A percentile compares a stretch with the other conserved stretches of the same genome.
Conservation (phyloP, 352 stramenopile genomes). For the Aphanomyces euteiches region DNA sequence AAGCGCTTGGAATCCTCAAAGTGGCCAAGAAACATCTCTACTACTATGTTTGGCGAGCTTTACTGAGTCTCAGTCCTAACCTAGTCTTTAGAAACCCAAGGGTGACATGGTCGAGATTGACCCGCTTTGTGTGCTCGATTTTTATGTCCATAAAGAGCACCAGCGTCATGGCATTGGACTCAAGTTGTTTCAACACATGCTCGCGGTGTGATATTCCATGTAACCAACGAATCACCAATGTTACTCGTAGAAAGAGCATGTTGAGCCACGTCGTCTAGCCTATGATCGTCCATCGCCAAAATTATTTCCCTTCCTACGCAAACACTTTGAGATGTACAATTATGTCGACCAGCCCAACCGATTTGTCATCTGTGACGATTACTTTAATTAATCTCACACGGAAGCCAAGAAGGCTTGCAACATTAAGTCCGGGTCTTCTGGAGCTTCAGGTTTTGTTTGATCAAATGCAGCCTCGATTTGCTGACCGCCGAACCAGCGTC, state of each 20-base stretch:
- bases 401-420: conserved; percentile 76
- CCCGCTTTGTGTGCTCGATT: conserved; percentile 73
- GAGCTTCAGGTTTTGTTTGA: conserved; percentile 48
- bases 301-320: conserved; percentile 69
- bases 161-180: conserved; percentile 63
- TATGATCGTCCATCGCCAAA: conserved; percentile 82
- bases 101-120: conserved; percentile 70
- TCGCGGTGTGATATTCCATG: conserved; percentile 37
- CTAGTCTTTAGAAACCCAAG: conserved; percentile 40
- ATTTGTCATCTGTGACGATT: conserved; percentile 80
- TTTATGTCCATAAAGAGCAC: conserved; percentile 54
- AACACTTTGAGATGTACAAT: conserved; percentile 50
- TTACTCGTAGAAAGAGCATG: conserved; percentile 4
- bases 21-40: conserved; percentile 67
- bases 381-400: conserved; percentile 40
- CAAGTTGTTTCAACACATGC: conserved; percentile 56
- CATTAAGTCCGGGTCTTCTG: conserved; percentile 61
- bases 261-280: conserved; percentile 38
- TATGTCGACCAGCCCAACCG: conserved; percentile 74
- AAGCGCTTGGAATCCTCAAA: conserved; percentile 58
- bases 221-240: background rate
- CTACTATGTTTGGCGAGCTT: conserved; percentile 50
- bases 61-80: background rate
- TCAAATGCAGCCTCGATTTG: conserved; percentile 65
- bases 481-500: conserved; percentile 70